A percentile compares a stretch with the other conserved stretches of the same genome.
Conservation (phyloP, 768 basidiomycete species). For the Tricholomella constricta region DNA sequence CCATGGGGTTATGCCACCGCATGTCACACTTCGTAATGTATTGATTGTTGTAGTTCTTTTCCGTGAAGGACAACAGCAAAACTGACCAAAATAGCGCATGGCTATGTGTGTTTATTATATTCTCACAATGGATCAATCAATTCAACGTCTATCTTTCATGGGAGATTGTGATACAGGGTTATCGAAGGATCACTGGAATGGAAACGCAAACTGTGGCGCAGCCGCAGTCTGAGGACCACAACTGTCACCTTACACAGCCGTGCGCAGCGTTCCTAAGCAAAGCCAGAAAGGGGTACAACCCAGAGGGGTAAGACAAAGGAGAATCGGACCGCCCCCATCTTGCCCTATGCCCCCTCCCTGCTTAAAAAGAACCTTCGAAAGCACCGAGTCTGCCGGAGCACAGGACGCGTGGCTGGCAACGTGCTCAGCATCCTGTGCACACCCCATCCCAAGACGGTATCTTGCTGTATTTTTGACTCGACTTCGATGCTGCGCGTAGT, state of each 20-base stretch:
- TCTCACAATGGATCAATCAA: not conserved
- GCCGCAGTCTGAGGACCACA: not conserved
- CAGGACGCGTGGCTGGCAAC: too few species aligned
- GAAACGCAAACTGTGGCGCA: conserved; percentile 16
- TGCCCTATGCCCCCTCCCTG: not conserved
- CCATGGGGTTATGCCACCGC: conserved; percentile 3
- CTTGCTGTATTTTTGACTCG: too few species aligned
- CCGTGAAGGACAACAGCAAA: not conserved
- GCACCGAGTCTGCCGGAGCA: not conserved
- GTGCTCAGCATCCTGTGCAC: not conserved
- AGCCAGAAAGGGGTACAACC: not conserved
- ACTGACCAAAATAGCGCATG: not conserved
- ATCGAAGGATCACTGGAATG: not conserved
- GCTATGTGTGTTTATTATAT: too few species aligned
- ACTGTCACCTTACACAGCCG: not conserved
- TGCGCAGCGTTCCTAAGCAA: not conserved
- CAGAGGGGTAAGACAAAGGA: not conserved
- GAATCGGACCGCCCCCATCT: not conserved
- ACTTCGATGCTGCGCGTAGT: not conserved
- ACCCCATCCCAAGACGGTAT: not conserved
- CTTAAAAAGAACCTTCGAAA: not conserved
- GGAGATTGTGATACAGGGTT: not conserved
- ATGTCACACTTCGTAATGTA: not conserved
- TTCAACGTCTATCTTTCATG: not conserved
- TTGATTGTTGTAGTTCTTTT: conserved; percentile 1